Percentiles rank a stretch among this genome's conserved stretches.
Evolutionary conservation across 179 eudicot genomes (phyloP).

Genomic region (Spinacia oleracea): DNA sequence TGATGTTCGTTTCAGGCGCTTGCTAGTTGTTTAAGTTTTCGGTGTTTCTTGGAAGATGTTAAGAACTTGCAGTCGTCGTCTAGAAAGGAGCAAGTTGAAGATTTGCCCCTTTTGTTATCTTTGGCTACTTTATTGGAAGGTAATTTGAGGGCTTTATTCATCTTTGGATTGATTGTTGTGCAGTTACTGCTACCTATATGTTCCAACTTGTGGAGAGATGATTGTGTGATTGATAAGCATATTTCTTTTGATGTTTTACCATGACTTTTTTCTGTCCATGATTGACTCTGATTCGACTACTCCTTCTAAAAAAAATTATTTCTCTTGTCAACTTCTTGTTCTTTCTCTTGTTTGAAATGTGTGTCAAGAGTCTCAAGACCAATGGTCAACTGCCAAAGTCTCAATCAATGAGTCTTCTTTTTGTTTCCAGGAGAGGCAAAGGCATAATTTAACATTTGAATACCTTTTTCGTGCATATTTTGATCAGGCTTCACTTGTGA

Average conservation of each 20-base stretch:
- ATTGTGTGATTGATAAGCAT: neutral
- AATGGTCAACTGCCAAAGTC: neutral
- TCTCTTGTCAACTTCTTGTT: neutral
- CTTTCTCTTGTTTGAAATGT: too few relatives aligned
- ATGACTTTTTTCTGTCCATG: neutral
- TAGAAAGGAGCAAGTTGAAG: constrained; percentile 41
- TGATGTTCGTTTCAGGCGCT: constrained; percentile 50
- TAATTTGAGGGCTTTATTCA: constrained; percentile 21
- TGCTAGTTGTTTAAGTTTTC: constrained; percentile 77
- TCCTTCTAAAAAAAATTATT: too few relatives aligned
- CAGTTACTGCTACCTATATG: neutral
- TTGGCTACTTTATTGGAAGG: constrained; percentile 78
- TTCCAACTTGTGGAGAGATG: neutral
- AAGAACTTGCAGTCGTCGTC: constrained; percentile 40
- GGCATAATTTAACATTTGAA: neutral
- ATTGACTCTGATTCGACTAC: neutral
- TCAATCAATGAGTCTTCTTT: constrained; percentile 6
- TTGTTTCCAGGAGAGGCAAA: neutral
- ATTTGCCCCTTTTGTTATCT: constrained; percentile 56
- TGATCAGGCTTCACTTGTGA: constrained; percentile 23
- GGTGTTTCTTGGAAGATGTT: constrained; percentile 42
- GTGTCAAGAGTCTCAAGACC: too few relatives aligned
- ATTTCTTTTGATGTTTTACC: neutral
- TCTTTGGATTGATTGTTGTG: neutral
- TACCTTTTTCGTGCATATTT: neutral